Evolutionary conservation across 371 early-diverging fungal species (phyloP), one percentile per base, ranked within the genome.

Genomic region (Mucor plumbeus): DNA sequence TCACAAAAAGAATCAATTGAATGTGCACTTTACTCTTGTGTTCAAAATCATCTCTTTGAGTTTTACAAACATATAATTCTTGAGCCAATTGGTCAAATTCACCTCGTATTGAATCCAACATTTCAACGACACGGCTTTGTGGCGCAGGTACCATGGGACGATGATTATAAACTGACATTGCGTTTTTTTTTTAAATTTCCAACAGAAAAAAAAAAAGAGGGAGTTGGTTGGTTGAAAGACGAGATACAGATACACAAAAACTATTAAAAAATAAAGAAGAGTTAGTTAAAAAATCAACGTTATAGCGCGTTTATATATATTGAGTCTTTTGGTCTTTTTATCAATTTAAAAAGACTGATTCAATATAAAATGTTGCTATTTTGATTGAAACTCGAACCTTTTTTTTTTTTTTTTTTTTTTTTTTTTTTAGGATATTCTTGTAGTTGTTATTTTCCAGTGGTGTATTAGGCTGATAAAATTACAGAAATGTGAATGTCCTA

Each of bases 21-120:
- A 7, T 11, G 11, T 7, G 4, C 38, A 35, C 13, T 87, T 77
- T 89, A 94, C 95, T 85, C 79, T 94, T 92, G 68, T 93, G 92
- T 75, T 96, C 97, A 72, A 90, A 89, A 59, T 95, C 97, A 71
- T 96, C 96, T 60, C 94, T 82, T 77, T 95, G 94, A 35, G 86
- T 80, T 75, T 92, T 92, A 77, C 79, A 90, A 35, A 88, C 74
- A 63, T 87, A 83, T 7, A 88, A 82, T 68, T 97, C 97, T 76
- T 95, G 92, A 36, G 85, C 84, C 55, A 93, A 76, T 65, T 77
- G 85, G 65, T 96, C 96, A 65, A 91, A 94, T 77, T 97, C 97
- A 41, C 73, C 81, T 64, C 89, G 89, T 67, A 96, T 83, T 41
- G 94, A 85, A 60, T 97, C 97, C 60, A 96, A 76, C 72, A 95